A percentile compares a stretch with the other conserved stretches of the same genome.
Conservation (phyloP, 768 basidiomycete genomes). For the Porpolomopsis calyptriformis region DNA sequence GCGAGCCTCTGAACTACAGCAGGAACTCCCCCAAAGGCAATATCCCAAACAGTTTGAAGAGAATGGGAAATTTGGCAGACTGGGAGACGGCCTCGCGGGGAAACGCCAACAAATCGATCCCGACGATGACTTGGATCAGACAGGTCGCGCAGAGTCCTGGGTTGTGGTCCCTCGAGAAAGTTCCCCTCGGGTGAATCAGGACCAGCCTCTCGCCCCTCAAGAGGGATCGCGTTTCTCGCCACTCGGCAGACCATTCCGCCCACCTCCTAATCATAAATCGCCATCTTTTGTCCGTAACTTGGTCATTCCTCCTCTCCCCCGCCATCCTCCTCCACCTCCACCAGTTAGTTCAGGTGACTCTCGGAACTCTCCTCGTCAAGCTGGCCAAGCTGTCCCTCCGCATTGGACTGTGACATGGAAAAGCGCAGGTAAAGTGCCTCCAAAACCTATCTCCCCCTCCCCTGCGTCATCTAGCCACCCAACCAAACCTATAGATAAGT, state of each 20-base stretch:
- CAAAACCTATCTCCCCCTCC: conserved; percentile 26
- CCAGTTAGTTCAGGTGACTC: conserved; percentile 22
- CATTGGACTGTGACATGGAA: conserved; percentile 44
- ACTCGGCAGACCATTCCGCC: conserved; percentile 17
- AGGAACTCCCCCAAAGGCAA: conserved; percentile 22
- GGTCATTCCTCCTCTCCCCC: conserved; percentile 28
- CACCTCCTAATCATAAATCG: conserved; percentile 21
- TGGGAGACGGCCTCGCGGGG: conserved; percentile 4
- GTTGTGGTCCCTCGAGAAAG: conserved; percentile 21
- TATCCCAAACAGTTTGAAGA: conserved; percentile 15
- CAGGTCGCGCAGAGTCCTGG: conserved; percentile 18
- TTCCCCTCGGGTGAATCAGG: conserved; percentile 20
- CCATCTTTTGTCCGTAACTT: conserved; percentile 24
- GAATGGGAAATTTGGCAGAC: neutral
- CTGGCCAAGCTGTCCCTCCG: conserved; percentile 35
- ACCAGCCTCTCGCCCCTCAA: conserved; percentile 17
- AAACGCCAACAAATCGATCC: conserved; percentile 15
- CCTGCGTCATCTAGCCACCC: conserved; percentile 20
- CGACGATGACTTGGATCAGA: conserved; percentile 15
- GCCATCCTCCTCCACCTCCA: conserved; percentile 29
- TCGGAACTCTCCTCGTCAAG: conserved; percentile 24
- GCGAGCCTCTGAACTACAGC: conserved; percentile 29
- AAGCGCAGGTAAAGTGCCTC: conserved; percentile 31
- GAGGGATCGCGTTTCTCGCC: conserved; percentile 13
- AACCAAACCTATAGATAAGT: conserved; percentile 23